Conservation (phyloP, 208 protist genomes). For the Acanthamoeba healyi region DNA sequence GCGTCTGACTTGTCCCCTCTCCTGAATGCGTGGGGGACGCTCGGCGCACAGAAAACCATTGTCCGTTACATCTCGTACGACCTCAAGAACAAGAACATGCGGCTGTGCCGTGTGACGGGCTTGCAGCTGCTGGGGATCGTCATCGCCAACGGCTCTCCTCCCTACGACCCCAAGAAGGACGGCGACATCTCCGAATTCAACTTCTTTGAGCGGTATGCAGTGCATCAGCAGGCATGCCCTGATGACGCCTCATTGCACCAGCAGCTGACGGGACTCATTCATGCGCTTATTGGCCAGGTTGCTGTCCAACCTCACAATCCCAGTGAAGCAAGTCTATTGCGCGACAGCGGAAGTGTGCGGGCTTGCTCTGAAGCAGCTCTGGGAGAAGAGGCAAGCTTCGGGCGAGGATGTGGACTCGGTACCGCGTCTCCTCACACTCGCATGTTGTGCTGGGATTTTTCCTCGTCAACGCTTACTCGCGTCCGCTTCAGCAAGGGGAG, state of each 20-base stretch:
- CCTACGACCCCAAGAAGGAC: conserved; percentile 78
- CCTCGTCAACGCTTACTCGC: no score
- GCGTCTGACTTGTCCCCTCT: not conserved
- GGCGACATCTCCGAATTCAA: conserved; percentile 74
- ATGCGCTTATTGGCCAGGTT: conserved; percentile 62
- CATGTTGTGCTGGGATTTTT: not conserved
- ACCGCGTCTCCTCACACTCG: not conserved
- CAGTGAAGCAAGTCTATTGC: conserved; percentile 82
- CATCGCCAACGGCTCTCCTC: conserved; percentile 80
- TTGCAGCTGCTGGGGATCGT: conserved; percentile 90
- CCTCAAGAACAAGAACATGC: conserved; percentile 70
- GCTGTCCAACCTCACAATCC: conserved; percentile 76
- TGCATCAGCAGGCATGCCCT: no score
- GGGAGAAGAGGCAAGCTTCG: conserved; percentile 1
- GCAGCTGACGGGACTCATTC: no score
- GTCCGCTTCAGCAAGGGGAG: conserved; percentile 7
- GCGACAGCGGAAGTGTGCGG: conserved; percentile 89
- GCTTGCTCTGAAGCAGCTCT: conserved; percentile 83
- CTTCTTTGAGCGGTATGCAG: conserved; percentile 76
- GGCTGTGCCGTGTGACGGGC: conserved; percentile 79
- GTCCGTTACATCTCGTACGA: conserved; percentile 74
- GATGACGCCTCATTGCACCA: no score
- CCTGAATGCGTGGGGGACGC: not conserved
- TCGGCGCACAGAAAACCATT: conserved; percentile 54
- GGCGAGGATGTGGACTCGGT: conserved; percentile 59